Percentiles rank a stretch among this genome's conserved stretches.
These are phyloP conservation scores for Batrachochytrium dendrobatidis DNA, from an alignment of 371 early-diverging fungal species.

Conservation along the genomic window DNA sequence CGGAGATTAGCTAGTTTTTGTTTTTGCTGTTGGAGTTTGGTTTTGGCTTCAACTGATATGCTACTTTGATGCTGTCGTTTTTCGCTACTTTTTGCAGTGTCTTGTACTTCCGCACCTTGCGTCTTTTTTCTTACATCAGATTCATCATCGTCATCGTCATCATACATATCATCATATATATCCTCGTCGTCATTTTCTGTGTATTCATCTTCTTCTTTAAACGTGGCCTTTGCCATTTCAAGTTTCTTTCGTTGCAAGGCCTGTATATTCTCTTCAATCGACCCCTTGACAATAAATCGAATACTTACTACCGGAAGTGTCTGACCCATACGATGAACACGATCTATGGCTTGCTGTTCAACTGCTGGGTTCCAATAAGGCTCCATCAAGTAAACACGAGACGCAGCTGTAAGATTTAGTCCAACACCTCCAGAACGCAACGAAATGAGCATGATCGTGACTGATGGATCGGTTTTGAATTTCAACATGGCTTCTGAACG, in stretches of 20 bases:
- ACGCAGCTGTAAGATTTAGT: conserved; percentile 76
- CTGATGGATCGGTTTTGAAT: conserved; percentile 49
- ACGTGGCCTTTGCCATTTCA: conserved; percentile 34
- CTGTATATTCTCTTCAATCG: conserved; percentile 60
- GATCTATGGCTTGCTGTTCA: conserved; percentile 69
- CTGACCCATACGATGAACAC: conserved; percentile 69
- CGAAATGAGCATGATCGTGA: conserved; percentile 67
- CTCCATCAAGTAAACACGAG: conserved; percentile 60
- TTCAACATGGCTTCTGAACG: conserved; percentile 49
- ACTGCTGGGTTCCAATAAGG: conserved; percentile 75
- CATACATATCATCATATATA: background rate
- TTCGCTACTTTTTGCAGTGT: background rate
- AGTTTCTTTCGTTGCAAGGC: conserved; percentile 51
- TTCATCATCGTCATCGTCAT: background rate
- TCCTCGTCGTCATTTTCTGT: background rate
- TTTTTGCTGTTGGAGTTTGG: background rate
- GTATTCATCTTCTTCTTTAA: conserved; percentile 12
- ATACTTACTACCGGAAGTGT: conserved; percentile 39
- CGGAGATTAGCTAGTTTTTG: background rate
- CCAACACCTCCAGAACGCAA: conserved; percentile 86
- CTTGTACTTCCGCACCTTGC: background rate
- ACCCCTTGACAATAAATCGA: conserved; percentile 51
- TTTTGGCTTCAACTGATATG: background rate
- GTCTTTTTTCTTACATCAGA: background rate
- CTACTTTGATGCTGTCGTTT: background rate